Evolutionary conservation across 352 stramenopile genomes (phyloP).

Genomic region (Saprolegnia parasitica): DNA sequence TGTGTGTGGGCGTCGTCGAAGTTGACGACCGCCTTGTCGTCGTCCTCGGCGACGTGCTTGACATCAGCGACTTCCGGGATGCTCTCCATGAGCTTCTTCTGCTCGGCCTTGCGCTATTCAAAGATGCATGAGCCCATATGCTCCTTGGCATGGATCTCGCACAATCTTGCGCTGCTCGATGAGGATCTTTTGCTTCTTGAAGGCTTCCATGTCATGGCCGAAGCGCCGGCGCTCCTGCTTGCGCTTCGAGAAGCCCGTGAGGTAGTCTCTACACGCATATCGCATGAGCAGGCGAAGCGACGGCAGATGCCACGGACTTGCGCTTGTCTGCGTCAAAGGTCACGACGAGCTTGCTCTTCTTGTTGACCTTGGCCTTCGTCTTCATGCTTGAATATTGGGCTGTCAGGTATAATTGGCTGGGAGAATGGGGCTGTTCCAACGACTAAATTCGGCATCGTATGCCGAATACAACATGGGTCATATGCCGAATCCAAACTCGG

Average conservation of each 20-base stretch:
- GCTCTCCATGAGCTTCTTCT: constrained; percentile 59
- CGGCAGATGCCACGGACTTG: constrained; percentile 42
- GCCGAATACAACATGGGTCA: not conserved
- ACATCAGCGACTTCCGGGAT: constrained; percentile 47
- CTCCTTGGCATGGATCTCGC: not conserved
- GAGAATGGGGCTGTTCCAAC: not conserved
- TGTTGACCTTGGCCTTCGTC: constrained; percentile 34
- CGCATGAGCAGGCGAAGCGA: not conserved
- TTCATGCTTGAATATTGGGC: not conserved
- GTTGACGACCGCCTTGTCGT: constrained; percentile 47
- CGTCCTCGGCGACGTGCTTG: constrained; percentile 33
- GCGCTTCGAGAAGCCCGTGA: constrained; percentile 83
- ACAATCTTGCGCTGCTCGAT: constrained; percentile 78
- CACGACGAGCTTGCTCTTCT: constrained; percentile 84
- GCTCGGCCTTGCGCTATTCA: constrained; percentile 59
- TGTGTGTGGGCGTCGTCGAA: constrained; percentile 82
- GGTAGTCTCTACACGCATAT: constrained; percentile 50
- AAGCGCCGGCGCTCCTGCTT: constrained; percentile 84
- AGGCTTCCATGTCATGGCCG: constrained; percentile 84
- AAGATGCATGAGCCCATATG: constrained; percentile 2
- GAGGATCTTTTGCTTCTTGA: constrained; percentile 80
- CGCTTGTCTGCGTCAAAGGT: constrained; percentile 85
- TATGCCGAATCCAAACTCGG: not conserved
- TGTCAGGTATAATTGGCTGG: no score
- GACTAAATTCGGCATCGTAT: not conserved